phyloP scores from a whole-genome alignment of 768 basidiomycete genomes.

The Termitomyces titanicus region DNA sequence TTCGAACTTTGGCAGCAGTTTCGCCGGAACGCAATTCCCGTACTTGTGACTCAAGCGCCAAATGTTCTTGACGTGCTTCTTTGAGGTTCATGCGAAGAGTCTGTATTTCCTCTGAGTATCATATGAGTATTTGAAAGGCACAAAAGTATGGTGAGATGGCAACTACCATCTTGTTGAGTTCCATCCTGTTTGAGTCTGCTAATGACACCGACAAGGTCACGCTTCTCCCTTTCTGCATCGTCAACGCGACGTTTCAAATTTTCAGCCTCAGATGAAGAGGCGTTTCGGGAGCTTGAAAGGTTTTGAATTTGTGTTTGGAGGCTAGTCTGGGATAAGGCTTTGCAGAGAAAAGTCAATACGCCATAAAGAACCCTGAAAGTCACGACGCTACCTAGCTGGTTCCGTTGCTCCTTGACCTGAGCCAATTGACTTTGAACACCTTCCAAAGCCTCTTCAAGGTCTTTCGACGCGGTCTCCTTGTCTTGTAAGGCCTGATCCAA shows the following conservation, averaged over 20 bases:
- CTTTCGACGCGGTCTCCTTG: slow-evolving; percentile 56
- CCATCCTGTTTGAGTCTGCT: slow-evolving; percentile 79
- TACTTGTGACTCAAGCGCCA: slow-evolving; percentile 60
- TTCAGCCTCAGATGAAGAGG: slow-evolving; percentile 61
- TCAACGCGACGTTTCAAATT: slow-evolving; percentile 58
- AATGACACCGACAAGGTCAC: slow-evolving; percentile 80
- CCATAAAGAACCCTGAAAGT: slow-evolving; percentile 6
- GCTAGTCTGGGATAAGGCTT: slow-evolving; percentile 42
- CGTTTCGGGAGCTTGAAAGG: slow-evolving; percentile 54
- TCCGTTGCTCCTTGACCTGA: slow-evolving; percentile 56
- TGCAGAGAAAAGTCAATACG: slow-evolving; percentile 17
- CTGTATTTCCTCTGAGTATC: slow-evolving; percentile 61
- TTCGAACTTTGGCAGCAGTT: slow-evolving; percentile 67
- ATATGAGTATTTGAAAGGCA: slow-evolving; percentile 4
- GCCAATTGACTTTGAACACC: slow-evolving; percentile 51
- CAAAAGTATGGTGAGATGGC: background rate
- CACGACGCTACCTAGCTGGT: slow-evolving; percentile 52
- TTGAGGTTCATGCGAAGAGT: slow-evolving; percentile 66
- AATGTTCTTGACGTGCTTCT: slow-evolving; percentile 72
- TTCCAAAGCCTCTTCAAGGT: slow-evolving; percentile 53
- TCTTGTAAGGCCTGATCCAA: slow-evolving; percentile 84
- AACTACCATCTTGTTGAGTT: slow-evolving; percentile 68
- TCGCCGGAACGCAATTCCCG: slow-evolving; percentile 73
- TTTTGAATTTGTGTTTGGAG: slow-evolving; percentile 55
- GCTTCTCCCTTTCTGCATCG: slow-evolving; percentile 85